Conservation (phyloP, 805 yeast species). For the Grigorovia transvaalensis region DNA sequence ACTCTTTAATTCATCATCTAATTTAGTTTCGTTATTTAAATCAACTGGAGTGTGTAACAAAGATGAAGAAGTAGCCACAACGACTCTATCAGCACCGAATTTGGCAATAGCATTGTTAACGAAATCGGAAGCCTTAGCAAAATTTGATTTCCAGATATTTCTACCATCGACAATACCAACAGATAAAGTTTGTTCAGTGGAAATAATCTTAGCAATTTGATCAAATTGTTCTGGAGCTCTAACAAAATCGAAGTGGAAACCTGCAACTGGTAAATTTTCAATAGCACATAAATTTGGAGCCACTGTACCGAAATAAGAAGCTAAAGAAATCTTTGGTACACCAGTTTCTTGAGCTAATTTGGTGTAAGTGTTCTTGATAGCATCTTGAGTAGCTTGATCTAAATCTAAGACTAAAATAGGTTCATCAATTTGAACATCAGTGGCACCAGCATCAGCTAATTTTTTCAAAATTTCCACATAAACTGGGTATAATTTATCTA, state of each 20-base stretch:
- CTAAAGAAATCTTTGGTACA: conserved; percentile 68
- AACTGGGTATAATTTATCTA: conserved; percentile 85
- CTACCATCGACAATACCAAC: conserved; percentile 98
- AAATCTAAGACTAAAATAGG: conserved; percentile 92
- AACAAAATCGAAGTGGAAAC: conserved; percentile 93
- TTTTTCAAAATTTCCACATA: conserved; percentile 82
- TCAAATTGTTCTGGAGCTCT: conserved; percentile 95
- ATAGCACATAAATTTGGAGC: conserved; percentile 90
- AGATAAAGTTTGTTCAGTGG: conserved; percentile 68
- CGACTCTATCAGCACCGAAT: conserved; percentile 77
- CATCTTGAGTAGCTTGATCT: conserved; percentile 71
- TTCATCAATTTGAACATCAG: conserved; percentile 92
- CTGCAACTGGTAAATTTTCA: conserved; percentile 84
- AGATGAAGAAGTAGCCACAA: conserved; percentile 93
- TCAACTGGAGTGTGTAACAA: conserved; percentile 98
- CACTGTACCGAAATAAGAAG: conserved; percentile 97
- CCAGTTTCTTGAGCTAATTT: conserved; percentile 52
- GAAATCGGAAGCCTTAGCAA: conserved; percentile 70
- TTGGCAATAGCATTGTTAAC: conserved; percentile 76
- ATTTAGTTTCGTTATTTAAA: conserved; percentile 82
- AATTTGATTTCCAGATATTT: conserved; percentile 98
- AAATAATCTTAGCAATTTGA: conserved; percentile 57
- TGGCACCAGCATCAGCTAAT: conserved; percentile 91
- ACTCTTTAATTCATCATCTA: conserved; percentile 84
- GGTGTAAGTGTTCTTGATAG: conserved; percentile 82